Base-by-base conservation (phyloP, 352 stramenopile genomes). In the Globisporangium irregulare region DNA sequence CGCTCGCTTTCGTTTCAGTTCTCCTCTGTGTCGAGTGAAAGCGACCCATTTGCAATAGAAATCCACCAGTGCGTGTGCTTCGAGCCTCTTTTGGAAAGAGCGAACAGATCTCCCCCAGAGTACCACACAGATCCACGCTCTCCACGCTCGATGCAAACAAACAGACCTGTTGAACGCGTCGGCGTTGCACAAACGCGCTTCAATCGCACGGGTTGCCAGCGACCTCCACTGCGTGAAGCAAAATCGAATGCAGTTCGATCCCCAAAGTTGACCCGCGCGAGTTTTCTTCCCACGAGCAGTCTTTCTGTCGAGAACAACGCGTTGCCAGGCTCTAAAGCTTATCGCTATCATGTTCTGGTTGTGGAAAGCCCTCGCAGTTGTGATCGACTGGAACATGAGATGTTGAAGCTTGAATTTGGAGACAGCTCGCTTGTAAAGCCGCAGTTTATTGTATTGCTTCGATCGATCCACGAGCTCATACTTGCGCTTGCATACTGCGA, bases 111-210 rank as follows among this genome's bases (percentile, higher is more conserved):
- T 64, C 7, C 65, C 51, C 73, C 70, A 76, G 18, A 20, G 22
- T 14, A 74, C 10, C 3, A 66, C 60, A 15, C 59, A 67, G 10
- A 57, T 32, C 75, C 73, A 81, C n/a, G 62, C 56, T 20, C 12
- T 18, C 73, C 73, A 81, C 29, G 69, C 50, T 36, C 69, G 74
- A 69, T 36, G 53, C 32, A 76, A 58, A 24, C 63, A 59, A 3
- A 67, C 55, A n/a, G 34, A 46, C 18, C 60, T 66, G 43, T 71
- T 73, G 9, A 76, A 59, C 4, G 46, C 55, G 25, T 78, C 75
- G 1, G 70, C 71, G 59, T 69, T 73, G 29, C 58, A 41, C n/a
- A 48, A 48, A 29, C 66, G 60, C 0, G 20, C 56, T 43, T 73
- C 57, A 2, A 66, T 29, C 29, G 32, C 46, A 7, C 64, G 48